Evolutionary conservation across 345 rosid genomes (phyloP), one percentile per base, ranked within the genome.

Genomic region (Gossypium longicalyx): DNA sequence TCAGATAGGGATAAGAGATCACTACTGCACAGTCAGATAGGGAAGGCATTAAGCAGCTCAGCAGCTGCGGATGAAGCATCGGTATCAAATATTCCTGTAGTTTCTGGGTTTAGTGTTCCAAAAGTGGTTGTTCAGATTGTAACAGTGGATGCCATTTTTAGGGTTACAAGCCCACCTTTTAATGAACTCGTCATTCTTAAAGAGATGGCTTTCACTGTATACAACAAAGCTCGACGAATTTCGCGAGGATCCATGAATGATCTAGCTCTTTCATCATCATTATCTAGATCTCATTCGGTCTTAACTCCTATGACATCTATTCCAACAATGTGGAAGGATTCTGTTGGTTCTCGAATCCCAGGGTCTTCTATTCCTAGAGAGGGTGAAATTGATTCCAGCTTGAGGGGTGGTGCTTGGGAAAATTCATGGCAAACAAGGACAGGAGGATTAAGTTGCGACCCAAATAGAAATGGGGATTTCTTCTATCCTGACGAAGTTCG

Each of bases 191-290:
- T 87, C 74, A 80, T 93, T 71, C 97, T 93, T 77, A 96, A 96
- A 83, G 99, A 96, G 83, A 93, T 80, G 69, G 99, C 99, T 72
- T 96, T 96, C 83, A 87, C 92, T 76, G 89, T 96, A 45, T 96
- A 93, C 86, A 93, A 89, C 85, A 96, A 96, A 83, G 93, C 97
- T 78, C 86, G 98, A 51, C 85, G 98, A 82, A 84, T 93, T 82
- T 86, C 97, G 12, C 86, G 93, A 71, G 97, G 97, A 63, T 82
- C 92, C 49, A 79, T 88, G 27, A 80, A 77, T 81, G 94, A 96
- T 78, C 76, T 74, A 45, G 75, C 79, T 68, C 86, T 86, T 68
- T 78, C 97, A 58, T 82, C 90, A 62, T 89, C 96, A 73, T 66
- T 82, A 54, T 84, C 91, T 52, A 70, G 97, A 82, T 87, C 99